Conservation (phyloP, 164 flowering plant genomes). For the Chloranthus sessilifolius region DNA sequence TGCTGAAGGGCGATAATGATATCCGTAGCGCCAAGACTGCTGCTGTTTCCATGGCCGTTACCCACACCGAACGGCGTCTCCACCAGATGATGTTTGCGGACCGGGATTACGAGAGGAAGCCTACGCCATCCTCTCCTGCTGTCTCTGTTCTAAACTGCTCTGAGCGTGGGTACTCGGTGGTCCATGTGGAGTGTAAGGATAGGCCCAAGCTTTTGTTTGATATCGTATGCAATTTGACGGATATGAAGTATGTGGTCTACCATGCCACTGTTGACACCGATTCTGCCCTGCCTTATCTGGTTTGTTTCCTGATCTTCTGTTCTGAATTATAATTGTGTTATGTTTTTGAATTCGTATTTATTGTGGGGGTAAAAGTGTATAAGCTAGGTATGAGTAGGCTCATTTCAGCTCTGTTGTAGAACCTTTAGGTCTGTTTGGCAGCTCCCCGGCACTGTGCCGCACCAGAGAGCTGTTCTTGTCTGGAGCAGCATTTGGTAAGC, state of each 20-base stretch:
- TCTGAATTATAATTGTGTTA: too few relatives aligned
- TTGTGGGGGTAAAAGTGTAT: too few relatives aligned
- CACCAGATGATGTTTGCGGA: conserved; percentile 97
- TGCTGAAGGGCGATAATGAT: conserved; percentile 61
- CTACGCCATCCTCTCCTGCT: conserved; percentile 2
- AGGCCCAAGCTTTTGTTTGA: conserved; percentile 25
- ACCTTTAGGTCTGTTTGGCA: too few relatives aligned
- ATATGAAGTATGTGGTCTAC: conserved; percentile 34
- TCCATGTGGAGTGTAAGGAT: conserved; percentile 26
- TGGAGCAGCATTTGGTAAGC: too few relatives aligned
- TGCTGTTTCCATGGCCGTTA: conserved; percentile 39
- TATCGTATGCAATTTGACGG: conserved; percentile 28
- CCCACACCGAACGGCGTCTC: conserved; percentile 70
- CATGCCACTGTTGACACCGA: conserved; percentile 26
- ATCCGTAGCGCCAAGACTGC: conserved; percentile 50
- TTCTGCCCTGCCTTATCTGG: conserved; percentile 19
- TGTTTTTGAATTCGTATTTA: too few relatives aligned
- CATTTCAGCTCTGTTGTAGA: too few relatives aligned
- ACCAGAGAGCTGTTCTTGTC: too few relatives aligned
- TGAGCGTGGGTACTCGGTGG: conserved; percentile 28
- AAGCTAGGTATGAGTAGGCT: too few relatives aligned
- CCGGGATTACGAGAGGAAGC: conserved; percentile 59
- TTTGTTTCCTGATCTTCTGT: conserved; percentile 8
- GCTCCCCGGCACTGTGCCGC: too few relatives aligned
- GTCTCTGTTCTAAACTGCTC: conserved; percentile 27